Evolutionary conservation across 1,139 yeast species (phyloP), one percentile per base, ranked within the genome.

Genomic region (Geotrichum aggregatum): DNA sequence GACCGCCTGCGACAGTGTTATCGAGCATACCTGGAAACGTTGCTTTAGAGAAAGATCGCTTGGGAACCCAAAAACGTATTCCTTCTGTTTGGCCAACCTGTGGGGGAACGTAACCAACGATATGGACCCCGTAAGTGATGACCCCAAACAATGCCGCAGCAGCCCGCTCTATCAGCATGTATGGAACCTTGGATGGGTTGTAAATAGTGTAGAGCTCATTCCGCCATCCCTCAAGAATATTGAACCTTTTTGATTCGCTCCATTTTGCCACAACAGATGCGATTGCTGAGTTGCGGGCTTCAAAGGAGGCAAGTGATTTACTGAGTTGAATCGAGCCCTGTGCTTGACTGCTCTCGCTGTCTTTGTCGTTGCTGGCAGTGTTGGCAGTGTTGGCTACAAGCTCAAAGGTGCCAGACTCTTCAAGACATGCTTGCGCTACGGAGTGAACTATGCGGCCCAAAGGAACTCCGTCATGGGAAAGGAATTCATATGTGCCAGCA

Each of bases 1-100:
- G 66, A 0, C 98, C 98, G 1, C 98, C 98, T 0, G 96, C 98
- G 4, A 92, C 87, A 1, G 95, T 87, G 65, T 91, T 92, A 66
- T 92, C 98, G 43, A 89, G 76, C 87, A 81, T 84, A 0, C 87
- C 85, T 0, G 98, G 98, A 70, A 81, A 89, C 0, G 98, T 92
- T 16, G 86, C 84, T 65, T 92, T 92, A 1, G 81, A 76, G 13
- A 72, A 65, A 0, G 97, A 78, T 59, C 98, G 74, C 56, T 87
- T 73, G 0, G 98, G 96, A 4, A 91, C 76, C 98, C 98, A 92
- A 82, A 62, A 40, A 75, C 73, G 0, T 76, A 77, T 6, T 67
- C 63, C 0, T n/a, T n/a, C n/a, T n/a, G n/a, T n/a, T n/a, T n/a
- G n/a, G n/a, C n/a, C n/a, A n/a, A n/a, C n/a, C n/a, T n/a, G 47